Evolutionary conservation across 805 yeast genomes (phyloP).

Genomic region (Hanseniaspora pseudoguilliermondii): DNA sequence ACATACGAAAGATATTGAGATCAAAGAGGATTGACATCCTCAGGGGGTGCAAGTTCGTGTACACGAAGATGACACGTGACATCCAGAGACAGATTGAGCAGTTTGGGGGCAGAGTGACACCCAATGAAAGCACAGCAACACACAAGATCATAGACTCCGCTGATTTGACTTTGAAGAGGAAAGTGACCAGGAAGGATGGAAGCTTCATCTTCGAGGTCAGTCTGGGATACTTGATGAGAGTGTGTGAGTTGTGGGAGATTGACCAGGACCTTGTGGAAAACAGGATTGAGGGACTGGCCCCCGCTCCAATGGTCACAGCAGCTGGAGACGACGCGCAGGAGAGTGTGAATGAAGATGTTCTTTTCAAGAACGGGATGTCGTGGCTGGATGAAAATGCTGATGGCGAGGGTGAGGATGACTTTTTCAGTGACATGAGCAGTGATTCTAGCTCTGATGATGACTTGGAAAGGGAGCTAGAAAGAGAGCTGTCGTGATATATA

Average conservation of each 20-base stretch:
- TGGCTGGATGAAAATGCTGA: conserved; percentile 17
- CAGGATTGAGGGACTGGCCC: neutral
- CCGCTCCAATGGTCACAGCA: conserved; percentile 18
- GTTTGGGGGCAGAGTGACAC: conserved; percentile 11
- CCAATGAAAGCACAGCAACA: conserved; percentile 1
- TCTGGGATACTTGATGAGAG: neutral
- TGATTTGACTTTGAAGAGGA: neutral
- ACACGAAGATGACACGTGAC: conserved; percentile 6
- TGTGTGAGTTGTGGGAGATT: conserved; percentile 5
- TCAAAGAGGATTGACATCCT: neutral
- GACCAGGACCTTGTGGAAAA: conserved; percentile 1
- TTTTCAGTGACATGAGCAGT: conserved; percentile 24
- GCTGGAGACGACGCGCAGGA: conserved; percentile 30
- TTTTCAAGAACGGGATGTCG: conserved; percentile 14
- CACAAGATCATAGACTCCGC: neutral
- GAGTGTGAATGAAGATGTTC: conserved; percentile 18
- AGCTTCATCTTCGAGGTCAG: neutral
- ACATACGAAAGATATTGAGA: conserved; percentile 1
- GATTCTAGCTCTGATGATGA: conserved; percentile 17
- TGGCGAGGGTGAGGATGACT: conserved; percentile 25
- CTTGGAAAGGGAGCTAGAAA: conserved; percentile 9
- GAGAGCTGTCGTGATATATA: neutral
- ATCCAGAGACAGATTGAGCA: conserved; percentile 10
- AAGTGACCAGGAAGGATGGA: neutral
- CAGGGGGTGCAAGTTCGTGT: conserved; percentile 3